Conservation (phyloP, 1,284 basidiomycete genomes). For the Microbotryomycetes sp. region DNA sequence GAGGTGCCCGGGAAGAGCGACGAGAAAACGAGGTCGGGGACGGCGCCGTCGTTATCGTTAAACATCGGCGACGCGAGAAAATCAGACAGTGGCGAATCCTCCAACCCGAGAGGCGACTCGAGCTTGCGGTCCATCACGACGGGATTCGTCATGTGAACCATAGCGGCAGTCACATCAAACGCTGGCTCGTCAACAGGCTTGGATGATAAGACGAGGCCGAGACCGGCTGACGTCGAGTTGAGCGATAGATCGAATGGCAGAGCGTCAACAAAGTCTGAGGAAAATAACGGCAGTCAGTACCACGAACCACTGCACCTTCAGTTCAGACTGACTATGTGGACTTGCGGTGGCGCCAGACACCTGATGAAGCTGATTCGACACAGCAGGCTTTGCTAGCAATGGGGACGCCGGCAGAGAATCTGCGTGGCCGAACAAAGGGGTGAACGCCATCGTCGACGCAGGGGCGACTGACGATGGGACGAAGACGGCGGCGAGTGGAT, state of each 20-base stretch:
- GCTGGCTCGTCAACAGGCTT: background rate
- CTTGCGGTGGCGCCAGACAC: background rate
- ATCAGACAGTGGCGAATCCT: slow-evolving; percentile 11
- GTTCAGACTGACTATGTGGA: slow-evolving; percentile 10
- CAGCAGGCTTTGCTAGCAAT: slow-evolving; percentile 9
- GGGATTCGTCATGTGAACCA: background rate
- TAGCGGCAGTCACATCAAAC: background rate
- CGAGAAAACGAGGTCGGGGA: background rate
- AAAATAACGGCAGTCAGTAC: too few relatives aligned
- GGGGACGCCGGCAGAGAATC: background rate
- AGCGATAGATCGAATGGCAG: slow-evolving; percentile 4
- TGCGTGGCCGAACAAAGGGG: background rate
- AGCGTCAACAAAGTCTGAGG: slow-evolving; percentile 8
- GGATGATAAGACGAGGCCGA: background rate
- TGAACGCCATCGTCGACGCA: background rate
- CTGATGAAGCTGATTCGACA: background rate
- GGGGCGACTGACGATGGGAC: background rate
- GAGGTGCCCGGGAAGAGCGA: background rate
- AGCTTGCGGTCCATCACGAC: slow-evolving; percentile 12
- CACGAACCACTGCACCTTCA: too few relatives aligned
- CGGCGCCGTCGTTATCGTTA: background rate
- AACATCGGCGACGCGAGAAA: slow-evolving; percentile 21
- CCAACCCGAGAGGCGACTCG: slow-evolving; percentile 19
- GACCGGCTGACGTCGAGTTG: background rate
- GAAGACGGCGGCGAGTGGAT: background rate